Evolutionary conservation across 2,329 filamentous ascomycete genomes (phyloP).

Genomic region (Triangularia setosa): DNA sequence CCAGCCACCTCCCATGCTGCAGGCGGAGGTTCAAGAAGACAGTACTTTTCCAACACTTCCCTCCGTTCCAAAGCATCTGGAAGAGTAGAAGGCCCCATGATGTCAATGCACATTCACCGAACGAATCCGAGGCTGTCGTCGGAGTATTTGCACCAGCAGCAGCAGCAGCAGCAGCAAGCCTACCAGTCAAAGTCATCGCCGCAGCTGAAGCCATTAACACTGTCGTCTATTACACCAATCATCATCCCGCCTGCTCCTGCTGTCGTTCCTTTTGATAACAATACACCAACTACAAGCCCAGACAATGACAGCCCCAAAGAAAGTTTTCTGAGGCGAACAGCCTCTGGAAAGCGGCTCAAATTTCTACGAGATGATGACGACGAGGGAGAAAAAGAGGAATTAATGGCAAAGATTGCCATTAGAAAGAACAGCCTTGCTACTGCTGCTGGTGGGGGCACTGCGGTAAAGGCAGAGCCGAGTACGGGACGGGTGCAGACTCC

Average conservation of each 20-base stretch:
- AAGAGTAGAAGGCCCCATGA: neutral
- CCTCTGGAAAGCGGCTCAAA: neutral
- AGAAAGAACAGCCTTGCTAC: neutral
- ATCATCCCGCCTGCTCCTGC: neutral
- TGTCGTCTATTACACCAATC: neutral
- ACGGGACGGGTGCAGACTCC: constrained; percentile 6
- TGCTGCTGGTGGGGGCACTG: neutral
- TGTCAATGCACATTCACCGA: neutral
- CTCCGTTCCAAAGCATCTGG: neutral
- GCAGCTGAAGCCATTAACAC: neutral
- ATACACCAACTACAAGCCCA: neutral
- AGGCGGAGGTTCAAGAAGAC: neutral
- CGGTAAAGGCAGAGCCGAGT: constrained; percentile 6
- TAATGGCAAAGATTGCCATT: neutral
- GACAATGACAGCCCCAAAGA: neutral
- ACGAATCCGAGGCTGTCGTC: neutral
- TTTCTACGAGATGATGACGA: neutral
- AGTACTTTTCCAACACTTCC: neutral
- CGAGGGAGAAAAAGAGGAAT: neutral
- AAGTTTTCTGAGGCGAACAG: neutral
- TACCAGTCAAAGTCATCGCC: neutral
- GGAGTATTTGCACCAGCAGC: neutral
- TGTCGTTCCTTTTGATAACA: neutral
- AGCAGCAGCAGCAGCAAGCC: neutral
- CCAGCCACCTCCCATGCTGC: neutral